These are phyloP conservation scores for Glomus cerebriforme DNA, from an alignment of 192 early-diverging fungal genomes.

Conservation along the genomic window DNA sequence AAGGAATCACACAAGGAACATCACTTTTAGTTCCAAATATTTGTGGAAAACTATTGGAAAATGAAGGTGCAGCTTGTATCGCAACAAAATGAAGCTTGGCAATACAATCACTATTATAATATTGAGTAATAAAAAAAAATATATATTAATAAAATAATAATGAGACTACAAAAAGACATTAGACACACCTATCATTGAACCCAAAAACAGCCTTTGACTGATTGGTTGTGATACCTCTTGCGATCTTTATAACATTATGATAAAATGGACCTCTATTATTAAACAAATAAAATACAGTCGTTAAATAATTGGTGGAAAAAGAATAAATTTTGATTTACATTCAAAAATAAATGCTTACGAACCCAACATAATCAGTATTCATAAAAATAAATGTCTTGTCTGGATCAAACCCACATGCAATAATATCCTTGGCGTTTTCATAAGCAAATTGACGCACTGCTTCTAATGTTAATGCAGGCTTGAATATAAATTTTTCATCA, in stretches of 20 bases:
- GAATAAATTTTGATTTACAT: not conserved
- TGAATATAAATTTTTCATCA: constrained; percentile 99
- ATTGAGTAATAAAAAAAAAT: not conserved
- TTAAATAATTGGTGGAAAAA: not conserved
- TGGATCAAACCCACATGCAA: constrained; percentile 91
- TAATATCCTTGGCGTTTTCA: constrained; percentile 91
- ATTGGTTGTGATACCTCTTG: constrained; percentile 82
- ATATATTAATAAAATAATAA: not conserved
- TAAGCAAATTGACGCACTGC: constrained; percentile 71
- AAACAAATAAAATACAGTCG: no score
- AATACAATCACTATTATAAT: constrained; percentile 67
- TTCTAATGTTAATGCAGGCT: constrained; percentile 81
- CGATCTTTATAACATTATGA: constrained; percentile 87
- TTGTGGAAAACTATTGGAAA: constrained; percentile 93
- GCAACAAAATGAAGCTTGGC: constrained; percentile 95
- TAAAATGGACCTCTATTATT: constrained; percentile 89
- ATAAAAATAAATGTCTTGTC: constrained; percentile 98
- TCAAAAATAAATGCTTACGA: constrained; percentile 10
- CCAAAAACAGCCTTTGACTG: constrained; percentile 89
- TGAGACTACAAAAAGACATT: not conserved
- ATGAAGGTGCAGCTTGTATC: constrained; percentile 92
- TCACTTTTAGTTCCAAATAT: constrained; percentile 92
- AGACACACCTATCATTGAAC: constrained; percentile 70
- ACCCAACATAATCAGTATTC: constrained; percentile 89
- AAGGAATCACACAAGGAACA: constrained; percentile 96